Base-by-base conservation (phyloP, 768 basidiomycete genomes). In the Russula dissimulans region DNA sequence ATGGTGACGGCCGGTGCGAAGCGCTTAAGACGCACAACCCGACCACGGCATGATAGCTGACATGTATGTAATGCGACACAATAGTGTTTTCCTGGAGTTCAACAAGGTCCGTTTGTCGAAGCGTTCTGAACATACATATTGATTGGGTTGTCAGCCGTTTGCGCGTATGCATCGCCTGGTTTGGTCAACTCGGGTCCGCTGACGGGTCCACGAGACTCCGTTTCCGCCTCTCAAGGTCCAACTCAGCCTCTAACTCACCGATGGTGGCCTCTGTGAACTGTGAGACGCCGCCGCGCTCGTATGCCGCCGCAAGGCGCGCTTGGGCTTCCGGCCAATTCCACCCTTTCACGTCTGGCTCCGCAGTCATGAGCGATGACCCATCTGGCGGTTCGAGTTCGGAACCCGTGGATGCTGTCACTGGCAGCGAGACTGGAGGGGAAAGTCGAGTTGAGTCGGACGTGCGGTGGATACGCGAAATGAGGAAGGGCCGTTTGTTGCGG, bases 211-310 rank as follows among this genome's bases (percentile, higher is more conserved):
- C 60, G 55, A 70, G 67, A 5, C 68, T 69, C 38, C 71, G 57
- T 48, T 73, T 76, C 17, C 68, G 67, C 50, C 81, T 70, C 66
- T 86, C 85, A 12, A 77, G 60, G 44, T 77, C 71, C 0, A 72
- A 75, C 66, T 89, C 87, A 0, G 75, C 76, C 66, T 87, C 85
- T 50, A 84, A 60, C 68, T 87, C 87, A 31, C 72, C 72, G 55
- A 75, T 63, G 1, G 76, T 82, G n/a, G 73, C 75, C 56, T 81
- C 74, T 10, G 76, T 73, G 83, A 85, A 87, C 1, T 76, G 72
- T 0, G 74, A 65, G 34, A 87, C 71, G 0, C 87, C 86, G 5
- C 80, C 84, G 22, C 77, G 70, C 10, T 85, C 80, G 62, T 80
- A 89, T 0, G 84, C 84, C 6, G 69, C 75, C 46, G 73, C 67